Conservation (phyloP, 176 grass and related monocot species). For the Zea luxurians region DNA sequence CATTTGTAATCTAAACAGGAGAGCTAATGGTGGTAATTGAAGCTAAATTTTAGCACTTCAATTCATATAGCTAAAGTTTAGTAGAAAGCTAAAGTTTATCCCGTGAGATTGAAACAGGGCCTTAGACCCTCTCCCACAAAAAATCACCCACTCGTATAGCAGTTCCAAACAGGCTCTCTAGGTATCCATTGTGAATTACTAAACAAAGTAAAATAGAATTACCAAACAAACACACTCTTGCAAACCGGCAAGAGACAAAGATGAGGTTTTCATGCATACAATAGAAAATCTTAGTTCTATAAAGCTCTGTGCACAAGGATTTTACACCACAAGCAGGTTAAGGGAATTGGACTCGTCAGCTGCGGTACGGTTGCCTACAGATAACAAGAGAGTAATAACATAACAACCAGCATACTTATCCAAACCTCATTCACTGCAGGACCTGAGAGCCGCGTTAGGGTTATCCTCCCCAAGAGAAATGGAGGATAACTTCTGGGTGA, state of each 20-base stretch:
- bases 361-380: slow-evolving; percentile 10
- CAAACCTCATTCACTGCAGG: background rate
- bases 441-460: slow-evolving; percentile 13
- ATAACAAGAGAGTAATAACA: slow-evolving; percentile 35
- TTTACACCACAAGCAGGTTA: slow-evolving; percentile 20
- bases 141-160: no score
- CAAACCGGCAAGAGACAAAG: slow-evolving; percentile 6
- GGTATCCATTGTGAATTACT: no score
- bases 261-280: background rate
- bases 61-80: no score
- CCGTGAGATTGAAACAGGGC: no score
- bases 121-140: no score
- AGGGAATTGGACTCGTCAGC: background rate
- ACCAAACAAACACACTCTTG: background rate
- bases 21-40: no score
- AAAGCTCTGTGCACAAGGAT: slow-evolving; percentile 18
- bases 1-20: no score
- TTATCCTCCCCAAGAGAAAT: slow-evolving; percentile 33
- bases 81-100: no score
- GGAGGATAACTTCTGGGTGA: slow-evolving; percentile 42
- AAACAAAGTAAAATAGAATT: background rate
- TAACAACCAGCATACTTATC: background rate
- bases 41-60: no score
- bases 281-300: background rate
- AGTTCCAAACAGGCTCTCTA: no score